phyloP scores from a whole-genome alignment of 495 filamentous ascomycete genomes.

The Penicillium chermesinum region DNA sequence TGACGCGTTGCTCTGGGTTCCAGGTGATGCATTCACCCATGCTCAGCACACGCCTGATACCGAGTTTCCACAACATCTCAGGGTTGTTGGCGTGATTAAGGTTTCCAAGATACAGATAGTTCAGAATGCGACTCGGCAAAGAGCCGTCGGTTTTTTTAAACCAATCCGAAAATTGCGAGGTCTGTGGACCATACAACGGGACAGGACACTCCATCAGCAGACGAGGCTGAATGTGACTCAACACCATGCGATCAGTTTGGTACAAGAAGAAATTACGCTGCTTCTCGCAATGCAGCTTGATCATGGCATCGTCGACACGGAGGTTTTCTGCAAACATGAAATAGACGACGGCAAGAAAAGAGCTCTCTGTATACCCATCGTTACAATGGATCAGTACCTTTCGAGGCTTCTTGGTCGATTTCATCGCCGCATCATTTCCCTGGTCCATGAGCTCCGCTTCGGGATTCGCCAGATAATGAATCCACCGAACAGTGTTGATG shows the following conservation, averaged over 20 bases:
- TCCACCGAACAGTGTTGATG: constrained; percentile 81
- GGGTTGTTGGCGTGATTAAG: constrained; percentile 90
- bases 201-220: constrained; percentile 55
- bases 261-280: constrained; percentile 95
- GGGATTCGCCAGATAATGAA: constrained; percentile 70
- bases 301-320: constrained; percentile 78
- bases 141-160: constrained; percentile 81
- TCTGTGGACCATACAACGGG: constrained; percentile 21
- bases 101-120: constrained; percentile 97
- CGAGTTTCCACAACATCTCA: constrained; percentile 68
- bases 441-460: constrained; percentile 42
- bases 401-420: constrained; percentile 35
- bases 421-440: constrained; percentile 55
- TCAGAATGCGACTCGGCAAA: constrained; percentile 77
- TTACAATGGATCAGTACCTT: constrained; percentile 86
- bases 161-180: constrained; percentile 65
- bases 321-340: constrained; percentile 82
- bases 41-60: constrained; percentile 82
- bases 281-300: constrained; percentile 73
- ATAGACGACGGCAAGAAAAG: constrained; percentile 81
- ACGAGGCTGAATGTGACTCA: constrained; percentile 68
- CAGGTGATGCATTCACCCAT: constrained; percentile 89
- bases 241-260: constrained; percentile 75
- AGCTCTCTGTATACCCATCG: constrained; percentile 94
- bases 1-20: constrained; percentile 59